These are phyloP conservation scores for Boletus huronensis DNA, from an alignment of 768 basidiomycete species.

Conservation along the genomic window DNA sequence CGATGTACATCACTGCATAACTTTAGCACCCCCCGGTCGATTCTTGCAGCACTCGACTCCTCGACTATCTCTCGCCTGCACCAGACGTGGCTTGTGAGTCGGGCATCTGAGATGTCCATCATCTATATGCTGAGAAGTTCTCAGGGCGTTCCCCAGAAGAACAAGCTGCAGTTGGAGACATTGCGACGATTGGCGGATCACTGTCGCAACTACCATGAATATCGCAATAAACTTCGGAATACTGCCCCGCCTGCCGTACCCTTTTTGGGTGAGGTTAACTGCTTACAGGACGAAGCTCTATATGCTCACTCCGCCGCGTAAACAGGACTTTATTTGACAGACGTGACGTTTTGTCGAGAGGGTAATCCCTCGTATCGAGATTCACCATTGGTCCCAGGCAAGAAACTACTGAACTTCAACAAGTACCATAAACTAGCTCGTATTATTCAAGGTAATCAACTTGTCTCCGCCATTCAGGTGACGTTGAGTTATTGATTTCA, in stretches of 20 bases:
- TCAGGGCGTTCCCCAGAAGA: conserved; percentile 83
- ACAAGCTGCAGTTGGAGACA: conserved; percentile 70
- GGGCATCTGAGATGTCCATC: not conserved
- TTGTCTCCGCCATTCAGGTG: not conserved
- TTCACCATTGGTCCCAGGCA: conserved; percentile 69
- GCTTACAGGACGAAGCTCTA: not conserved
- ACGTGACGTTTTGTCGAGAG: conserved; percentile 93
- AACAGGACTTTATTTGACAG: conserved; percentile 80
- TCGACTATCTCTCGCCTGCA: conserved; percentile 89
- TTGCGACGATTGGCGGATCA: conserved; percentile 89
- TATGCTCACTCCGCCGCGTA: conserved; percentile 14
- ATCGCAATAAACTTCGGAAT: conserved; percentile 81
- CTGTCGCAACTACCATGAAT: conserved; percentile 85
- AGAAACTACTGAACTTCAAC: conserved; percentile 91
- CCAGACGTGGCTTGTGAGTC: conserved; percentile 91
- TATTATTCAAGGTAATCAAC: conserved; percentile 68
- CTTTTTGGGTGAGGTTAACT: conserved; percentile 68
- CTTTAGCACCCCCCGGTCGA: conserved; percentile 89
- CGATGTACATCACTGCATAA: conserved; percentile 82
- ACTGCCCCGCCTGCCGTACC: conserved; percentile 92
- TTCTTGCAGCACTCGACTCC: conserved; percentile 92
- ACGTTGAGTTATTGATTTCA: conserved; percentile 2
- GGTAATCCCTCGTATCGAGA: conserved; percentile 86
- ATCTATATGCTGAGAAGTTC: conserved; percentile 8
- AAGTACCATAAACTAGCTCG: conserved; percentile 90